phyloP scores from a whole-genome alignment of 2,329 filamentous ascomycete species.

The Lecanosticta acicola region DNA sequence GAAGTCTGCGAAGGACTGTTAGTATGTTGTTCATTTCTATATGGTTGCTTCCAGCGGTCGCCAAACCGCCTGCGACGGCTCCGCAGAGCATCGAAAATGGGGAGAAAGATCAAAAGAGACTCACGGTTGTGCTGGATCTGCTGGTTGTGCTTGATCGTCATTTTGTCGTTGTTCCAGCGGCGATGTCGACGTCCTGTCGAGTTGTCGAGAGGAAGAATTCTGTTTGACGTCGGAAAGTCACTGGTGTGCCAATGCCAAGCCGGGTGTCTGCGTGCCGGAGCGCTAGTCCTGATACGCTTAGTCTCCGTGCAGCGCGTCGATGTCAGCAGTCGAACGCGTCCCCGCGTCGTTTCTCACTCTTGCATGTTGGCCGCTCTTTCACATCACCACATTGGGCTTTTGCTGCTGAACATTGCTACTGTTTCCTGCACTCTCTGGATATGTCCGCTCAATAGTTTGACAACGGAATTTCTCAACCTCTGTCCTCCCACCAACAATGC shows the following conservation, averaged over 20 bases:
- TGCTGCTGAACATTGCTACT: background rate
- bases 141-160: conserved; percentile 99
- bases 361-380: too few species aligned
- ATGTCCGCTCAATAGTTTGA: background rate
- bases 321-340: conserved; percentile 4
- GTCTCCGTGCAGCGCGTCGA: conserved; percentile 2
- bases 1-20: conserved; percentile 64
- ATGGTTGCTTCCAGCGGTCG: too few species aligned
- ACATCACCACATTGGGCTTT: conserved; percentile 1
- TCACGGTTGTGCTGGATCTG: conserved; percentile 85
- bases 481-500: conserved; percentile 22
- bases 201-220: conserved; percentile 1
- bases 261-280: too few species aligned
- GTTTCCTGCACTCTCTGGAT: conserved; percentile 2
- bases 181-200: conserved; percentile 11
- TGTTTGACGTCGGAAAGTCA: too few species aligned
- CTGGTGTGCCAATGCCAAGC: too few species aligned
- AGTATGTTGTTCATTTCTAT: conserved; percentile 9
- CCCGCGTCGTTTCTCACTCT: background rate
- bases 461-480: background rate
- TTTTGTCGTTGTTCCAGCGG: conserved; percentile 29
- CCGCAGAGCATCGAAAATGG: too few species aligned
- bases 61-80: too few species aligned
- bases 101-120: conserved; percentile 6
- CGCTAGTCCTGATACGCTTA: background rate